Evolutionary conservation across 2,329 filamentous ascomycete genomes (phyloP).

Genomic region (Colletotrichum nymphaeae): DNA sequence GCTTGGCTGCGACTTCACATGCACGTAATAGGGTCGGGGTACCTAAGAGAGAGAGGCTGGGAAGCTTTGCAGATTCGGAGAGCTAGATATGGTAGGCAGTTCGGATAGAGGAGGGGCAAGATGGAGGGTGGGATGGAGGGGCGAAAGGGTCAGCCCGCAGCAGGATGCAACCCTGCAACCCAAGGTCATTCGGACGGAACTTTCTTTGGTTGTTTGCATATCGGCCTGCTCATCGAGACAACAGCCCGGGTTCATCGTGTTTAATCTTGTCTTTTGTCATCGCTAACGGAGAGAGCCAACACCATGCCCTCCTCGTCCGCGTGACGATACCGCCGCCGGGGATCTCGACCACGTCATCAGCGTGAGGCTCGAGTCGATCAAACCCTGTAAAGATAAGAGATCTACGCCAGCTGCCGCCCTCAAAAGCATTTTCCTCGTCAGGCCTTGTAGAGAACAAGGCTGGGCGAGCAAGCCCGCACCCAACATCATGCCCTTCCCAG

Average conservation of each 20-base stretch:
- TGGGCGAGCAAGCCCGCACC: neutral
- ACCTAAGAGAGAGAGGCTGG: neutral
- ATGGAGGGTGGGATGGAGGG: neutral
- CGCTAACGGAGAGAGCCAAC: neutral
- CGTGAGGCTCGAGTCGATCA: neutral
- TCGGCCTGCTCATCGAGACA: neutral
- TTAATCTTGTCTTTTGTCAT: too few species aligned
- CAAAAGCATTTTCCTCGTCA: too few species aligned
- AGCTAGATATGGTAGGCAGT: neutral
- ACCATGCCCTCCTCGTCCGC: neutral
- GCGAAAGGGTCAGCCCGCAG: conserved; percentile 1
- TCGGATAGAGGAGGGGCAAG: neutral
- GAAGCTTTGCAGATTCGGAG: neutral
- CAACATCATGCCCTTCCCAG: conserved; percentile 44
- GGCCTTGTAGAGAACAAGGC: too few species aligned
- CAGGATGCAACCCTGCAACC: conserved; percentile 15
- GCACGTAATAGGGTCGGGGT: conserved; percentile 3
- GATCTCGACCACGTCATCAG: conserved; percentile 8
- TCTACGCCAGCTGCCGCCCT: neutral
- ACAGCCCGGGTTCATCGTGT: neutral
- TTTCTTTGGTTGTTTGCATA: neutral
- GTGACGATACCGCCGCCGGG: neutral
- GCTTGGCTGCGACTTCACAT: conserved; percentile 13
- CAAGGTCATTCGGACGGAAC: conserved; percentile 10
- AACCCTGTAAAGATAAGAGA: neutral